These are phyloP conservation scores for Crithidia bombi DNA, from an alignment of 208 protist genomes.

Conservation along the genomic window DNA sequence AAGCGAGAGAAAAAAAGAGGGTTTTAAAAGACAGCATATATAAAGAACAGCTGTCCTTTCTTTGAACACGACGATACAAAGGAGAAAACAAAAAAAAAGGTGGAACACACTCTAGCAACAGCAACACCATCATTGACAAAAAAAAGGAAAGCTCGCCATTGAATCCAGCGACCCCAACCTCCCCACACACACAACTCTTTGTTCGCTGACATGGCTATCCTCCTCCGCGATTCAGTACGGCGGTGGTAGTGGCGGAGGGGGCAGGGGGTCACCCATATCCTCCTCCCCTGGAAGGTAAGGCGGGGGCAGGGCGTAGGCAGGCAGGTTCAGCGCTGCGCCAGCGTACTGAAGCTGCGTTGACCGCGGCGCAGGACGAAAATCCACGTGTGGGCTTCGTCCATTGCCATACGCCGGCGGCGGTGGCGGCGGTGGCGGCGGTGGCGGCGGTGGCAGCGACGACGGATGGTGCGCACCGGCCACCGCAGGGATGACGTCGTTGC, in stretches of 20 bases:
- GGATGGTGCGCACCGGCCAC: neutral
- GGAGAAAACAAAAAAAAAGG: neutral
- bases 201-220: neutral
- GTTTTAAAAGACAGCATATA: no score
- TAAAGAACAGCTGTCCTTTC: no score
- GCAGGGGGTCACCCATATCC: slow-evolving; percentile 14
- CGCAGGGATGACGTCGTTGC: neutral
- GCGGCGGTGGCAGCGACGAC: slow-evolving; percentile 20
- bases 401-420: slow-evolving; percentile 40
- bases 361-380: slow-evolving; percentile 42
- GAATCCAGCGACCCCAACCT: no score
- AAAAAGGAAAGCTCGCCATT: neutral
- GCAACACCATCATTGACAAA: no score
- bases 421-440: slow-evolving; percentile 34
- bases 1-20: no score
- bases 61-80: neutral
- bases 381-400: slow-evolving; percentile 18
- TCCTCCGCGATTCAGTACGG: slow-evolving; percentile 23
- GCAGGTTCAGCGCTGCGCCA: slow-evolving; percentile 23
- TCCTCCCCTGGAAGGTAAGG: slow-evolving; percentile 33
- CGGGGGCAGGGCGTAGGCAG: slow-evolving; percentile 44
- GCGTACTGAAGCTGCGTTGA: slow-evolving; percentile 37
- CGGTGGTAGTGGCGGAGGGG: slow-evolving; percentile 26
- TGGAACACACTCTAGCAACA: neutral
- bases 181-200: no score